Base-by-base conservation (phyloP, 805 yeast species). In the Nakazawaea ambrosiae region DNA sequence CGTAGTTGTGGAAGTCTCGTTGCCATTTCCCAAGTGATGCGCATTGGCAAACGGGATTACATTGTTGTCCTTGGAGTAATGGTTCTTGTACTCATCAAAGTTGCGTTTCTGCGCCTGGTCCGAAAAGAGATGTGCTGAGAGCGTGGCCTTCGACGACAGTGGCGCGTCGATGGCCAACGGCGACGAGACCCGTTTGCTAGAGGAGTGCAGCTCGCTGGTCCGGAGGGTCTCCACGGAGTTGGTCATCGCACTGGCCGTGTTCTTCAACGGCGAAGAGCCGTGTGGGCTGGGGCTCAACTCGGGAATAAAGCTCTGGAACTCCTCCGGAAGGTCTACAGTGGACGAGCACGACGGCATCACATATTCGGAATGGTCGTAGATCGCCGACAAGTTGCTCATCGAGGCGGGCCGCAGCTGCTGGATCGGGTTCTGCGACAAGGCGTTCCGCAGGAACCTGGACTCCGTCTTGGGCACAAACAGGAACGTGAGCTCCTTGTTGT, bases 401-500 rank as follows among this genome's bases (percentile, higher is more conserved):
- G 32, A 26, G 4, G 27, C 26, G 9, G 38, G 38, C 19, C 35
- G 24, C 35, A 34, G 23, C 57, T 46, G 31, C 47, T 49, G 17
- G 2, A 60, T 67, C 31, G 61, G 49, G 42, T 63, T 61, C n/a
- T 69, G 61, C 43, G 56, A 59, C 6, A 70, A 64, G 20, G 72
- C 47, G 20, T 57, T 54, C 33, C 50, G 49, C 31, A 61, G 55
- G 16, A 57, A 58, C 1, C 70, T 69, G 20, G 63, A 48, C 1
- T 61, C 63, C 7, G 65, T 54, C 43, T 65, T 65, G 3, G 71
- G 64, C 2, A 65, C 49, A 44, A 70, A 66, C 20, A 66, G 68
- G 27, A 70, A 53, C 1, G 73, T 68, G 39, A 69, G 50, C 43
- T 68, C 65, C 2, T 63, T 70, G 14, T 46, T 61, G 33, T 63